Conservation (phyloP, 108 stramenopile genomes). For the Seminavis robusta region DNA sequence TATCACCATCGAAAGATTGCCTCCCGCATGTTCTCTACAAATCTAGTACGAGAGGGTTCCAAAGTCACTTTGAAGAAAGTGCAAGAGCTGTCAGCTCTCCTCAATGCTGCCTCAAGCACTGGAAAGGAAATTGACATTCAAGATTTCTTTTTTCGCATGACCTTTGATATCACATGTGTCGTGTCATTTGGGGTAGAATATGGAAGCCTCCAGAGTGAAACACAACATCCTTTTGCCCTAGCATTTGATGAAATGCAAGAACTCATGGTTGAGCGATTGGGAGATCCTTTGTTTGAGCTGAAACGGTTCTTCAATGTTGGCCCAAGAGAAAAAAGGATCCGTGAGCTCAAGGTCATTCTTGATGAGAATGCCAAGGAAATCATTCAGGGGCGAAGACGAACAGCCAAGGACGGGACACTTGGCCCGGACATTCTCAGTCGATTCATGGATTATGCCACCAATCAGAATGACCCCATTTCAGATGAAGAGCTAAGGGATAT, state of each 20-base stretch:
- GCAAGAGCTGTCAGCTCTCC: not conserved
- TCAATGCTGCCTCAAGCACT: not conserved
- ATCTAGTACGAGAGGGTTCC: constrained; percentile 10
- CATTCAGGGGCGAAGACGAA: too few relatives aligned
- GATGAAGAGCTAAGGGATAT: too few relatives aligned
- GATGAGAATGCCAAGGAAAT: too few relatives aligned
- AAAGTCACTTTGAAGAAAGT: constrained; percentile 13
- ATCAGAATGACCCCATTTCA: too few relatives aligned
- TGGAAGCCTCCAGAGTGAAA: constrained; percentile 15
- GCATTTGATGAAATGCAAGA: constrained; percentile 37
- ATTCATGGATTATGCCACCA: too few relatives aligned
- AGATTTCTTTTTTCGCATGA: constrained; percentile 32
- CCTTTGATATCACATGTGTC: constrained; percentile 31
- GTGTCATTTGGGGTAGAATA: constrained; percentile 43
- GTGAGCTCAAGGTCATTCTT: too few relatives aligned
- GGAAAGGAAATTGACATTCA: constrained; percentile 24
- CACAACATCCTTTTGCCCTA: constrained; percentile 21
- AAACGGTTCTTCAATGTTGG: too few relatives aligned
- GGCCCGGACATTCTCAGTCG: too few relatives aligned
- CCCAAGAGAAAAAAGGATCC: too few relatives aligned
- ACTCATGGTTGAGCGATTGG: constrained; percentile 15
- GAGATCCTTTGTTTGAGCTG: constrained; percentile 21
- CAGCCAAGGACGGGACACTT: too few relatives aligned
- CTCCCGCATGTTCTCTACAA: too few relatives aligned
- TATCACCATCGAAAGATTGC: constrained; percentile 42